phyloP scores from a whole-genome alignment of 2,329 filamentous ascomycete species.

The Periglandula ipomoeae region DNA sequence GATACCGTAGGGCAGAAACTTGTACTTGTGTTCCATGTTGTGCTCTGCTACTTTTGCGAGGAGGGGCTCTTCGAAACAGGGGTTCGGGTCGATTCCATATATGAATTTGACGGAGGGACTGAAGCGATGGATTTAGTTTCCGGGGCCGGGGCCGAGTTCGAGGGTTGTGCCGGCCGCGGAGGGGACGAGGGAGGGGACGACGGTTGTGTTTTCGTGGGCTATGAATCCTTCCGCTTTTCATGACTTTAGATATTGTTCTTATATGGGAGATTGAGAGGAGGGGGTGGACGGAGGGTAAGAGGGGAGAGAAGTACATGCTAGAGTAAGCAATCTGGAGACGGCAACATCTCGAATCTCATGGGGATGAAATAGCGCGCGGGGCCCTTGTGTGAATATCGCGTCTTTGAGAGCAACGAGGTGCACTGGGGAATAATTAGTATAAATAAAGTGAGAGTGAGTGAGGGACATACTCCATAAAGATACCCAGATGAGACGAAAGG shows the following conservation, averaged over 20 bases:
- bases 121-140: constrained; percentile 33
- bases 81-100: constrained; percentile 33
- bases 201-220: constrained; percentile 2
- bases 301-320: neutral
- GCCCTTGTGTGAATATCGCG: neutral
- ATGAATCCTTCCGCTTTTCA: neutral
- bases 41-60: constrained; percentile 19
- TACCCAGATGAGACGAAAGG: neutral
- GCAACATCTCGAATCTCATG: neutral
- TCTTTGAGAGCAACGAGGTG: neutral
- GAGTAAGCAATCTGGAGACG: neutral
- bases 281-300: neutral
- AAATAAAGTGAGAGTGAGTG: neutral
- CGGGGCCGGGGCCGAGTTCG: constrained; percentile 34
- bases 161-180: constrained; percentile 24
- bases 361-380: neutral
- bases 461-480: neutral
- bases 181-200: neutral
- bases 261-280: neutral
- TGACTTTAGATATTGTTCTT: neutral
- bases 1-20: constrained; percentile 26
- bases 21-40: constrained; percentile 26
- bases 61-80: constrained; percentile 21
- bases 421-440: neutral
- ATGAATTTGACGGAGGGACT: constrained; percentile 20